These are phyloP conservation scores for Fraxinus xanthoxyloides DNA, from an alignment of 305 asterid genomes.

Conservation along the genomic window DNA sequence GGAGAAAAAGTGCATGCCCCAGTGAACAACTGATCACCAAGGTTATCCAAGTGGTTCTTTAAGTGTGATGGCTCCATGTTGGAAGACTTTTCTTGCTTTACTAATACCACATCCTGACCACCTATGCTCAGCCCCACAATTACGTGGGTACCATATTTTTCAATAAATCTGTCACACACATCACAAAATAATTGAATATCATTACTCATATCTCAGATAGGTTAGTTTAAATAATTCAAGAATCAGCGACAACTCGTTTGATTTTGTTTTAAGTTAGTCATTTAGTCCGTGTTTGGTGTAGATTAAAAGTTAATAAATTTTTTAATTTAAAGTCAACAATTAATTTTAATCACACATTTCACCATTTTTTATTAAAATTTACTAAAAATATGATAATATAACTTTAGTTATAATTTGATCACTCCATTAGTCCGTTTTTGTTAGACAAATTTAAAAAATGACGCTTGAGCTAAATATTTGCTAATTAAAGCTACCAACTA, in stretches of 20 bases:
- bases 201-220: neutral
- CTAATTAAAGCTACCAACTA: neutral
- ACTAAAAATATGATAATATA: neutral
- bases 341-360: neutral
- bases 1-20: constrained; percentile 76
- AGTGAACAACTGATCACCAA: constrained; percentile 75
- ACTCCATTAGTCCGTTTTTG: neutral
- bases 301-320: neutral
- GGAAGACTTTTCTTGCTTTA: constrained; percentile 74
- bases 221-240: neutral
- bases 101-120: constrained; percentile 74
- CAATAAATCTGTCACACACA: constrained; percentile 71
- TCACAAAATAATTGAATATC: constrained; percentile 16
- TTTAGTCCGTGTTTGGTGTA: neutral
- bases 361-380: neutral
- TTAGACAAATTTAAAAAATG: no score
- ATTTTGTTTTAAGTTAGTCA: neutral
- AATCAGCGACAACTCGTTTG: neutral
- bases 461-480: no score
- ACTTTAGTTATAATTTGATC: neutral
- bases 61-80: constrained; percentile 68
- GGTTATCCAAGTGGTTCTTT: constrained; percentile 68
- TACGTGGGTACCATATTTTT: constrained; percentile 88
- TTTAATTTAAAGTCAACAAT: neutral
- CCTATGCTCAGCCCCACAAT: constrained; percentile 87